phyloP scores from a whole-genome alignment of 2,329 filamentous ascomycete species.

The Arachnomyces sp. region DNA sequence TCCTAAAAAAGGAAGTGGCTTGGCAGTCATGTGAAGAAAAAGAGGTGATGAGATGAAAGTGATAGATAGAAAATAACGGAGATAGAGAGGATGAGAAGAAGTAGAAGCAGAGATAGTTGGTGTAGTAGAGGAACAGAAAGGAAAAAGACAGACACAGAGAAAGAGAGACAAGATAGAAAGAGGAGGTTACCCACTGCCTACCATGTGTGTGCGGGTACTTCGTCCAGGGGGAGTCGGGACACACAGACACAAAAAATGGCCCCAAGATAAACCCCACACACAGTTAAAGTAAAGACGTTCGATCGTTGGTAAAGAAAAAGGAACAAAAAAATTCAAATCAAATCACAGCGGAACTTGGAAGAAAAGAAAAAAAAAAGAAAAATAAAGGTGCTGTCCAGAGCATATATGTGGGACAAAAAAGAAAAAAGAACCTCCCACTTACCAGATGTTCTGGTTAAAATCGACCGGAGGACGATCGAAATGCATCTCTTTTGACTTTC shows the following conservation, averaged over 20 bases:
- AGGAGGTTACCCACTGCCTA: not conserved
- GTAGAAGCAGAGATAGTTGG: not conserved
- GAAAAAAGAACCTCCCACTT: conserved; percentile 30
- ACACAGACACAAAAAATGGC: too few relatives aligned
- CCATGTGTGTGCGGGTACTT: too few relatives aligned
- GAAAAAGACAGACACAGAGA: not conserved
- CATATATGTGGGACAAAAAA: conserved; percentile 1
- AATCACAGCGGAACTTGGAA: not conserved
- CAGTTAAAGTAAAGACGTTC: too few relatives aligned
- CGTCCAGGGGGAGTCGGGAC: too few relatives aligned
- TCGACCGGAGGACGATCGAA: conserved; percentile 63
- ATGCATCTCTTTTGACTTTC: conserved; percentile 71
- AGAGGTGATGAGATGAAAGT: not conserved
- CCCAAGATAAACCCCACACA: too few relatives aligned
- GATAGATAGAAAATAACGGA: conserved; percentile 1
- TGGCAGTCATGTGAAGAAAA: not conserved
- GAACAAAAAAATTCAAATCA: conserved; percentile 3
- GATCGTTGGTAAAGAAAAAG: not conserved
- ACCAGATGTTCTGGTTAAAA: conserved; percentile 64
- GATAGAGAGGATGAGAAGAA: conserved; percentile 8
- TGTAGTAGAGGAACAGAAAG: not conserved
- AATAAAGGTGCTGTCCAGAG: not conserved
- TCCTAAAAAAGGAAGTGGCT: not conserved
- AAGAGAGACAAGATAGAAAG: not conserved
- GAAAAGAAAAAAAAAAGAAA: not conserved